Percentiles rank a stretch among this genome's conserved stretches.
Evolutionary conservation across 139 green algal species (phyloP).

Genomic region (Closterium sp.): DNA sequence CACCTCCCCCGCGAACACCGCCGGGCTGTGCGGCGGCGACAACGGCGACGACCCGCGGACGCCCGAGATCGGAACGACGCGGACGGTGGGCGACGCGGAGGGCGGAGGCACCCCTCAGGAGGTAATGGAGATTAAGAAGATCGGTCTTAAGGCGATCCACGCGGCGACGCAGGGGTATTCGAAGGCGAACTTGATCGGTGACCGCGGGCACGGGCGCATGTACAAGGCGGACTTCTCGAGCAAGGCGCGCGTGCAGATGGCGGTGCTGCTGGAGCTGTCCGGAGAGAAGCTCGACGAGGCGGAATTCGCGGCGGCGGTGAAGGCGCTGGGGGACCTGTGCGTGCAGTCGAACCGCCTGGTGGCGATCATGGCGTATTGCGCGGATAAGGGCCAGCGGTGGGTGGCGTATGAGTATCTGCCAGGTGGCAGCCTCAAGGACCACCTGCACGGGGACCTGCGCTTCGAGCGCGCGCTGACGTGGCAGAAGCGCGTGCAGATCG

Average conservation of each 20-base stretch:
- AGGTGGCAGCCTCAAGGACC: conserved; percentile 22
- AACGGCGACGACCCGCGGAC: neutral
- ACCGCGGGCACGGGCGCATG: conserved; percentile 12
- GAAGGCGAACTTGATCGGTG: conserved; percentile 18
- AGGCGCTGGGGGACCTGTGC: conserved; percentile 8
- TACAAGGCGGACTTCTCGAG: conserved; percentile 35
- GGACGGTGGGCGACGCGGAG: neutral
- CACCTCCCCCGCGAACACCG: neutral
- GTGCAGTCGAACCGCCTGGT: neutral
- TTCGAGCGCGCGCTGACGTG: conserved; percentile 41
- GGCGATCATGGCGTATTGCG: neutral
- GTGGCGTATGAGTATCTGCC: conserved; percentile 19
- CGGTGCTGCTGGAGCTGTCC: neutral
- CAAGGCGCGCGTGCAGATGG: neutral
- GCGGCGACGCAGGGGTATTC: conserved; percentile 19
- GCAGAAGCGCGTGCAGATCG: conserved; percentile 26
- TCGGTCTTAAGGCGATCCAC: conserved; percentile 7
- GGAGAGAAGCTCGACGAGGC: conserved; percentile 21
- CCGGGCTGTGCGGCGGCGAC: neutral
- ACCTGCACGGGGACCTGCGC: conserved; percentile 37
- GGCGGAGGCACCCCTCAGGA: neutral
- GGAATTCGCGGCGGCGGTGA: conserved; percentile 28
- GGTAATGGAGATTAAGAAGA: neutral
- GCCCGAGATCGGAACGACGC: neutral
- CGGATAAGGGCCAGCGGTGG: neutral